phyloP scores from a whole-genome alignment of 1,284 basidiomycete species.

The Meripilus lineatus region DNA sequence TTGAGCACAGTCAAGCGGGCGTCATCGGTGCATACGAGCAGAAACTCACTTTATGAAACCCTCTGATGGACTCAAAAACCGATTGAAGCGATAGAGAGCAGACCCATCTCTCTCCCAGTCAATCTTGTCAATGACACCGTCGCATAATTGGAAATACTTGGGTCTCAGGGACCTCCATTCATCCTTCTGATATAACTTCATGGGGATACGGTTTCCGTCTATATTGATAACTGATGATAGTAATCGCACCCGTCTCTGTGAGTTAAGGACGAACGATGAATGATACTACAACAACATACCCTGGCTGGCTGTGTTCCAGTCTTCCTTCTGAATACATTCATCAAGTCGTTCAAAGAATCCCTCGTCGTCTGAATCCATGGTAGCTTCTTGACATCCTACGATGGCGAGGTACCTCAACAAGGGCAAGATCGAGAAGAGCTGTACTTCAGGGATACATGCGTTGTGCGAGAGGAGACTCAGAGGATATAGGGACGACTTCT shows the following conservation, averaged over 20 bases:
- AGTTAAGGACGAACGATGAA: neutral
- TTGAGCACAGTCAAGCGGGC: neutral
- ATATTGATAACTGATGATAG: neutral
- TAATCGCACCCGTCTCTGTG: neutral
- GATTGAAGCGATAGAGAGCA: neutral
- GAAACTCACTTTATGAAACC: slow-evolving; percentile 4
- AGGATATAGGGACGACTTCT: too few species aligned
- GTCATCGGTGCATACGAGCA: neutral
- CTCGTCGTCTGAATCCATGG: neutral
- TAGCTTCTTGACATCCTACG: too few species aligned
- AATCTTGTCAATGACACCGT: neutral
- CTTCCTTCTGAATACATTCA: too few species aligned
- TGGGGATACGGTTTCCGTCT: neutral
- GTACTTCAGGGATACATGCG: neutral
- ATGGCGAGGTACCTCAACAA: too few species aligned
- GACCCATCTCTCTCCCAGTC: neutral
- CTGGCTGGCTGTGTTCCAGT: neutral
- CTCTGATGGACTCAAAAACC: neutral
- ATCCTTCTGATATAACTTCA: neutral
- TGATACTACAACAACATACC: neutral
- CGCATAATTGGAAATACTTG: too few species aligned
- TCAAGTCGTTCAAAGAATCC: too few species aligned
- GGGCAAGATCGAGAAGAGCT: too few species aligned
- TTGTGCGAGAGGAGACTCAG: too few species aligned
- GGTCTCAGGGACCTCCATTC: neutral